Conservation (phyloP, 2,329 filamentous ascomycete genomes). For the Beauveria australis region DNA sequence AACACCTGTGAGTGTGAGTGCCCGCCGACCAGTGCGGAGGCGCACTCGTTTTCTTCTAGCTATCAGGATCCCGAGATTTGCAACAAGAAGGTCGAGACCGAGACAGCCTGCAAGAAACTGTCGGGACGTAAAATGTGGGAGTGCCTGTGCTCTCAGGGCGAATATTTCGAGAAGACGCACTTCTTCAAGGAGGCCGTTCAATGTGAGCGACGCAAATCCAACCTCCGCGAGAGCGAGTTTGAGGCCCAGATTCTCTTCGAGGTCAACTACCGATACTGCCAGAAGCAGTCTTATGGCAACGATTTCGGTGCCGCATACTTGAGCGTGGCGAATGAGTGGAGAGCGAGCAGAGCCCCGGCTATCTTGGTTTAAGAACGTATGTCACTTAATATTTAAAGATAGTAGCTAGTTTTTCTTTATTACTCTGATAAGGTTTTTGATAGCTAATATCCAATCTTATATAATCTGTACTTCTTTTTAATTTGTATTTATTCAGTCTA, state of each 20-base stretch:
- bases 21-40: no score
- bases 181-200: no score
- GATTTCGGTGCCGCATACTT: neutral
- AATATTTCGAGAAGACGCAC: no score
- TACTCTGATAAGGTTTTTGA: neutral
- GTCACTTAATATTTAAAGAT: neutral
- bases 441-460: neutral
- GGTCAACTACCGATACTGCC: neutral
- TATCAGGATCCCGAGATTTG: neutral
- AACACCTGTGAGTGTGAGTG: neutral
- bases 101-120: neutral
- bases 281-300: neutral
- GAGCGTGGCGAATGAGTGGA: neutral
- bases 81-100: neutral
- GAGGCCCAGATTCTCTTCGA: neutral
- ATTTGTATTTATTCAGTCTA: neutral
- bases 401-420: neutral
- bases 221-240: neutral
- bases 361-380: no score
- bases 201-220: no score
- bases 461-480: neutral
- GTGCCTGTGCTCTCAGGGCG: neutral
- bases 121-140: neutral
- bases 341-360: neutral
- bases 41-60: no score